Evolutionary conservation across 2,329 filamentous ascomycete genomes (phyloP), one percentile per base, ranked within the genome.

Genomic region (Pseudogymnoascus sp.): DNA sequence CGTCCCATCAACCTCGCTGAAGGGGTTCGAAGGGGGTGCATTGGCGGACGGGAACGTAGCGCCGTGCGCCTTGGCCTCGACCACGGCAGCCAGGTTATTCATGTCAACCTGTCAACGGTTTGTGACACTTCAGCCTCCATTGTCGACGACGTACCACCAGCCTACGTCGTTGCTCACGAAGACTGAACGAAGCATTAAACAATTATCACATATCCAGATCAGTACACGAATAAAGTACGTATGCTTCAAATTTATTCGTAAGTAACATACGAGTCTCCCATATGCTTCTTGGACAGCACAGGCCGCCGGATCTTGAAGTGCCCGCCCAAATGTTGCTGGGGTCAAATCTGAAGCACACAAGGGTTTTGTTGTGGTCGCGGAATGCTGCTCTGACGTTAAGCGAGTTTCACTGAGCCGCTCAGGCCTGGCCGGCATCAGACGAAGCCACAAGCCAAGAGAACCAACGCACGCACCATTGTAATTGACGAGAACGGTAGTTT

Each of bases 301-400:
- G 46, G 46, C 26, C 46, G 46, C 46, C 46, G 46, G 46, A 53
- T 31, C 26, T 28, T 53, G 46, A 53, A 19, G 46, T 53, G 46
- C 46, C 46, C 46, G 46, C 46, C 46, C 46, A 53, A 8, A 53
- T 16, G 46, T 31, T 53, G 46, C 26, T 8, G 46, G 46, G 26
- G 46, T 53, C 46, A 53, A 35, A 62, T 50, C 41, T 62, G 61
- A 62, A 59, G 61, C 61, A 62, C 61, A 24, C n/a, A 50, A 59
- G 61, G 33, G 61, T 62, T 62, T 62, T 62, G 61, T 62, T 31
- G 43, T 62, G 41, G 61, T 62, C 61, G 61, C 61, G 41, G 41
- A 62, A 53, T 31, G 46, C 26, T 53, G 61, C 31, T 61, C 60
- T 43, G 37, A 61, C 37, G 60, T 61, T 61, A 41, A 40, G 41